Evolutionary conservation across 345 rosid species (phyloP), one percentile per base, ranked within the genome.

Genomic region (Populus ilicifolia): DNA sequence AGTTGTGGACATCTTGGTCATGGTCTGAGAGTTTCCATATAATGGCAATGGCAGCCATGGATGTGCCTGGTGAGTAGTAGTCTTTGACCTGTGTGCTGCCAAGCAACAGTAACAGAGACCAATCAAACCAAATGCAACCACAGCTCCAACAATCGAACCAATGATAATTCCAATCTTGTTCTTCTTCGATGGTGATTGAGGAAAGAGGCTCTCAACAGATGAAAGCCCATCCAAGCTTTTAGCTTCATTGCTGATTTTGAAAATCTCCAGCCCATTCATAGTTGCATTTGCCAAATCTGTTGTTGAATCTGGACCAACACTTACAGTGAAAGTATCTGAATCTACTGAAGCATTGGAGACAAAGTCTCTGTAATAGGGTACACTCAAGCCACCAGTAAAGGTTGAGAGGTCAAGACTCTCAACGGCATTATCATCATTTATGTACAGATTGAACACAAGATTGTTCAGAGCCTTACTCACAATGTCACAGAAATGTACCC

Each of bases 401-500:
- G 85, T 1, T 14, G 99, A 96, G 62, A 91, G 88, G 73, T 96
- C 99, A 70, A 96, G 81, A 84, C 97, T 92, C 52, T 80, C 85
- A 30, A 83, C 39, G 68, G 97, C 98, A 64, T 68, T 82, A 85
- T 91, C 92, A 46, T 89, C 94, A 66, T 96, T 96, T 23, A 96
- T 87, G 80, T 90, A 96, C 5, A 96, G 86, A 73, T 89, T 90
- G 84, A 96, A 96, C 62, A 93, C 92, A 66, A 96, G 92, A 52
- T 62, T 81, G 82, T 93, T 92, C 84, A 96, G 73, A 68, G 97
- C 77, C 63, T 80, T 80, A 86, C 99, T 96, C 44, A 86, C 48
- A 65, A 96, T 88, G 78, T 96, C 99, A 72, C 99, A 93, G 85
- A 96, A 87, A 87, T 96, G 99, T 44, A 85, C 88, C 72, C 99